Base-by-base conservation (phyloP, 805 yeast species). In the Yarrowia sp. region DNA sequence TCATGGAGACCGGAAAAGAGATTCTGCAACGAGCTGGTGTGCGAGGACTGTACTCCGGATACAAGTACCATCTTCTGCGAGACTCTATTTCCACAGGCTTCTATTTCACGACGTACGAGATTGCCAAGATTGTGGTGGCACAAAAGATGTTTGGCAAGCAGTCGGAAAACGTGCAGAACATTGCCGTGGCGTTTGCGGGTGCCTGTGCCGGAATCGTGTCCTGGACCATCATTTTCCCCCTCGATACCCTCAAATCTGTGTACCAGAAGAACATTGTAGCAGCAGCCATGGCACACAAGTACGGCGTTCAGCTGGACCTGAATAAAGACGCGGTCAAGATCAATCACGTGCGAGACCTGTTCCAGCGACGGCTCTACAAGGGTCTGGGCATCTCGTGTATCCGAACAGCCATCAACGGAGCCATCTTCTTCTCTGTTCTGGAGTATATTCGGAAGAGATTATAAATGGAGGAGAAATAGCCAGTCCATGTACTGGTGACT, bases 191-290 rank as follows among this genome's bases (percentile, higher is more conserved):
- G 3, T 43, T 87, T 2, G 89, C 94, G 0, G 97, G 96, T n/a
- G 97, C 92, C 0, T 71, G 87, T 32, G 86, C 95, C 4, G 97
- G 97, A 2, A 84, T 88, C 16, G 78, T 89, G 16, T 83, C 92
- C 64, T 91, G 97, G 96, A 78, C 86, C 2, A 77, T 86, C 0
- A 87, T 91, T 3, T 92, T 89, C 78, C 96, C 97, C 3, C 75
- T 91, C 11, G 97, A 91, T 76, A 91, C 97, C 0, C 81, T 89
- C 70, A 91, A 92, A 75, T 86, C 93, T 1, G 82, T 88, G 69
- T 83, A 86, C 53, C 97, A 91, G 74, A 85, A 89, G 69, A 94
- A 91, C 73, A 81, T 89, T 5, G 89, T 91, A 35, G 81, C 88
- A 40, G 87, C 88, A 71, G 86, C 89, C n/a, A 79, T 89, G 73